phyloP scores from a whole-genome alignment of 495 filamentous ascomycete species.

The Penicillium lagena region DNA sequence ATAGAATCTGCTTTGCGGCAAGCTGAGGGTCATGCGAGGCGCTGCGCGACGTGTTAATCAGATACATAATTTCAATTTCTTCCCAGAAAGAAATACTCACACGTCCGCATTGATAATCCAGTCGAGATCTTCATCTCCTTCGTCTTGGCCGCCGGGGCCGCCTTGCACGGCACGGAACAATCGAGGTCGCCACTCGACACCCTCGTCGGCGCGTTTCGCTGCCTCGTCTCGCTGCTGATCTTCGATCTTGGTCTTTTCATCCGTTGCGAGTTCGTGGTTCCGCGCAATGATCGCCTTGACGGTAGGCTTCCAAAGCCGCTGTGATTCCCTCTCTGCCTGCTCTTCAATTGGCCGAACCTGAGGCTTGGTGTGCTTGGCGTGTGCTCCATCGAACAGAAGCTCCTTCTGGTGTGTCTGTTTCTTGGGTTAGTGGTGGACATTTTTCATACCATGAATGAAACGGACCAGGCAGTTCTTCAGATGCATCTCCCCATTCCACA shows the following conservation, averaged over 20 bases:
- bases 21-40: slow-evolving; percentile 61
- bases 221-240: slow-evolving; percentile 87
- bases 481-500: slow-evolving; percentile 93
- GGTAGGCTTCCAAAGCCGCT: slow-evolving; percentile 76
- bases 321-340: slow-evolving; percentile 87
- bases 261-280: slow-evolving; percentile 86
- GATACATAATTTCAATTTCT: no score
- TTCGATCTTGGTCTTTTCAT: slow-evolving; percentile 92
- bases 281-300: slow-evolving; percentile 70
- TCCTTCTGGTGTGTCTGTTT: slow-evolving; percentile 78
- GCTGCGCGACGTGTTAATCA: slow-evolving; percentile 33
- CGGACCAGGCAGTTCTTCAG: slow-evolving; percentile 55
- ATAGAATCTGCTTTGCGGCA: slow-evolving; percentile 76
- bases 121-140: slow-evolving; percentile 84
- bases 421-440: slow-evolving; percentile 3
- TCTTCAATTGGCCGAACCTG: slow-evolving; percentile 72
- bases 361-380: slow-evolving; percentile 69
- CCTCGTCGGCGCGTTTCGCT: slow-evolving; percentile 70
- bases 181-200: slow-evolving; percentile 81
- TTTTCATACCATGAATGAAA: background rate
- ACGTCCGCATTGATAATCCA: slow-evolving; percentile 90
- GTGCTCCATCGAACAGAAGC: slow-evolving; percentile 79
- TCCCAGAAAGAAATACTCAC: slow-evolving; percentile 42
- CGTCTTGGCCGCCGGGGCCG: slow-evolving; percentile 65
- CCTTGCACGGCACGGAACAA: slow-evolving; percentile 74